phyloP scores from a whole-genome alignment of 306 rosid genomes.

The Leucaena leucocephala region DNA sequence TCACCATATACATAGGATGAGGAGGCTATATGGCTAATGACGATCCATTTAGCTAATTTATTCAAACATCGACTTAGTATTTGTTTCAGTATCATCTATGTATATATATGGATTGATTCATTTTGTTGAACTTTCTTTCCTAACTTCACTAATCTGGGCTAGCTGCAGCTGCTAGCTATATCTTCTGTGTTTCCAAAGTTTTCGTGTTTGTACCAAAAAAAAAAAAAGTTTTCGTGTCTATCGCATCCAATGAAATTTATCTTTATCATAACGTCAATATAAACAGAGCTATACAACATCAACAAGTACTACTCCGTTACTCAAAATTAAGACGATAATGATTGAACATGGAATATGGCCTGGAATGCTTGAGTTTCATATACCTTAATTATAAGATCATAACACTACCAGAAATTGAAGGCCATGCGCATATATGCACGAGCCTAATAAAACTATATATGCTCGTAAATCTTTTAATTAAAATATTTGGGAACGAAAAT shows the following conservation, averaged over 20 bases:
- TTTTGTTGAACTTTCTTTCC: neutral
- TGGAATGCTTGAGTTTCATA: neutral
- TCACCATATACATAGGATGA: neutral
- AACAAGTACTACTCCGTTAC: neutral
- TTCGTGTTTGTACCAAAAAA: too few species aligned
- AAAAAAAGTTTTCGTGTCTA: neutral
- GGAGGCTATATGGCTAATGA: neutral
- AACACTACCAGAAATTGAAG: neutral
- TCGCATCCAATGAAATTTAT: neutral
- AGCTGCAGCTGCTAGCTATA: too few species aligned
- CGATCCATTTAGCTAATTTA: neutral
- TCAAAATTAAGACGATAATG: neutral
- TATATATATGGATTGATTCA: neutral
- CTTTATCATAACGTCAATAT: neutral
- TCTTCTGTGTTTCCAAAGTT: too few species aligned
- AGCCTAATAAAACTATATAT: neutral
- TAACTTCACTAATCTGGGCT: neutral
- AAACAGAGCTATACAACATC: neutral
- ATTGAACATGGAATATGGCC: neutral
- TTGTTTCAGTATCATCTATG: neutral
- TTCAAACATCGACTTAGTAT: neutral
- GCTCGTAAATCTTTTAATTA: neutral
- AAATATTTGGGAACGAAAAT: neutral
- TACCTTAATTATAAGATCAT: neutral
- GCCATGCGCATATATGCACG: too few species aligned